Base-by-base conservation (phyloP, 1,139 yeast genomes). In the Diutina sp. region DNA sequence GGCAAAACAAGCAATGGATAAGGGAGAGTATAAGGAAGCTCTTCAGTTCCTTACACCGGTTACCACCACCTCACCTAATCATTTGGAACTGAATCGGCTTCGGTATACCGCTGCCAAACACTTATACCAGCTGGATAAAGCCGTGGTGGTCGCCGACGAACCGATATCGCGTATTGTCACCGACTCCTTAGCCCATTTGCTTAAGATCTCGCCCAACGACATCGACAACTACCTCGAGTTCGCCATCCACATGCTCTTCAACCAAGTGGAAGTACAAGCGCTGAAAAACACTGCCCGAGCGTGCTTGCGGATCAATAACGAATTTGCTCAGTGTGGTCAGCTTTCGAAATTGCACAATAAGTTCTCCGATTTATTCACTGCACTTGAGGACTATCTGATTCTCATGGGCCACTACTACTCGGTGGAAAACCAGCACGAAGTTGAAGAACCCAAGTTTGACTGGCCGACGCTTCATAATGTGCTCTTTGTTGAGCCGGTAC, bases 231-330 rank as follows among this genome's bases (percentile, higher is more conserved):
- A 72, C 64, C 60, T 65, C 54, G 59, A 58, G 30, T 60, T 72
- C 35, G 68, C 87, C 0, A 71, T 72, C 41, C 72, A 79, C 56
- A 71, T 79, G 57, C 71, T 79, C 55, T 83, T 72, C 64, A 78
- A 81, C 11, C 74, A 80, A 53, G 71, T 72, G 51, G 84, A 83
- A 59, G 78, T 75, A 60, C 78, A 76, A 25, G 72, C 72, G 51
- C 79, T 88, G 0, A 69, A 78, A 62, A 74, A 69, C 58, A 72
- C 74, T 41, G 72, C 83, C 48, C 79, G 83, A 60, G 76, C 76
- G 60, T 88, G 96, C 65, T 71, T 88, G 56, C 80, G 85, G 61
- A 79, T 78, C 55, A 88, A 89, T 66, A 86, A 87, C 63, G 96
- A 87, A 58, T 77, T 74, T 61, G 71, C 72, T 52, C 66, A 65